Evolutionary conservation across 805 yeast genomes (phyloP).

Genomic region (Pichia nakasei): DNA sequence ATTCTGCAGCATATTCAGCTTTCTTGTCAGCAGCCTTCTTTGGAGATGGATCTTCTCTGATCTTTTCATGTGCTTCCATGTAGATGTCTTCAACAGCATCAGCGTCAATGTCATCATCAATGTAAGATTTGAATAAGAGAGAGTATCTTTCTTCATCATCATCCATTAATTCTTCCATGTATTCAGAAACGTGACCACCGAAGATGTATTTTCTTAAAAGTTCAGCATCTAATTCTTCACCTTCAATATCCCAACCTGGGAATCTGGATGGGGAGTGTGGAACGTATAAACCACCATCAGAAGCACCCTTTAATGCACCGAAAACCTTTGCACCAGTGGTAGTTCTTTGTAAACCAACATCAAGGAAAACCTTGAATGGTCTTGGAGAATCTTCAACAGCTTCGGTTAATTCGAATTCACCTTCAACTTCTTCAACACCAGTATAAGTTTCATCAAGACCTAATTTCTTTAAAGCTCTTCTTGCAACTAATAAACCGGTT

Average conservation of each 20-base stretch:
- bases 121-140: conserved; percentile 90
- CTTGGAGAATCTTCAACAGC: conserved; percentile 99
- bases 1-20: conserved; percentile 96
- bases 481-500: conserved; percentile 95
- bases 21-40: conserved; percentile 87
- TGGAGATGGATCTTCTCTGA: conserved; percentile 93
- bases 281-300: conserved; percentile 98
- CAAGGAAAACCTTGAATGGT: conserved; percentile 99
- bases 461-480: conserved; percentile 96
- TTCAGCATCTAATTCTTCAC: conserved; percentile 97
- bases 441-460: conserved; percentile 96
- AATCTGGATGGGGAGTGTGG: conserved; percentile 99
- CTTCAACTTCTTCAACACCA: conserved; percentile 99
- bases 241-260: conserved; percentile 99
- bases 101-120: conserved; percentile 95
- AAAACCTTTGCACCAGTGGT: conserved; percentile 99
- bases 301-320: conserved; percentile 99
- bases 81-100: conserved; percentile 94
- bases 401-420: conserved; percentile 97
- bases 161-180: conserved; percentile 99
- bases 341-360: conserved; percentile 99
- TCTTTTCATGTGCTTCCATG: conserved; percentile 87
- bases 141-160: conserved; percentile 99
- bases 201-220: conserved; percentile 96
- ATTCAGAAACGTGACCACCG: conserved; percentile 99